Percentiles rank a stretch among this genome's conserved stretches.
phyloP scores from a whole-genome alignment of 202 grass and related monocot species.

The Schoenoplectus triqueter region DNA sequence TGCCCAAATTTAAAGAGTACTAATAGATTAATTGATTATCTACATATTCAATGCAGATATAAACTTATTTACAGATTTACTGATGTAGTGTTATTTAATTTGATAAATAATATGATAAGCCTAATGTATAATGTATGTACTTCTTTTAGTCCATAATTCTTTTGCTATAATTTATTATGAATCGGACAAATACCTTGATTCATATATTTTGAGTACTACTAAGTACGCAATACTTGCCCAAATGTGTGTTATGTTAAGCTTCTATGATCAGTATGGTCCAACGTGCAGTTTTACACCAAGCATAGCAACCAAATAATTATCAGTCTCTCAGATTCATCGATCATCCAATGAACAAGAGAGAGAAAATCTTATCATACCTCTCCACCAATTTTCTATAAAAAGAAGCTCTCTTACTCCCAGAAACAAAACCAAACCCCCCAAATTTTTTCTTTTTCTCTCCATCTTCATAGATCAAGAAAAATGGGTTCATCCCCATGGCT shows the following conservation, averaged over 20 bases:
- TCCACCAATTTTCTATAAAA: constrained; percentile 41
- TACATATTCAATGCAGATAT: too few relatives aligned
- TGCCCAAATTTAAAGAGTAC: too few relatives aligned
- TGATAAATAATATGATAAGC: too few relatives aligned
- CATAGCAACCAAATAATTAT: not conserved
- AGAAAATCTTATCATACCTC: constrained; percentile 35
- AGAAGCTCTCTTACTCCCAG: not conserved
- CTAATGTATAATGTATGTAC: too few relatives aligned
- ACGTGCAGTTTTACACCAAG: constrained; percentile 15
- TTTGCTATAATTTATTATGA: not conserved
- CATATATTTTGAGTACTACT: not conserved
- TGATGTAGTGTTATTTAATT: too few relatives aligned
- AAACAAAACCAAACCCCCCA: constrained; percentile 7
- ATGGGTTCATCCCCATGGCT: constrained; percentile 45
- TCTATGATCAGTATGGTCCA: not conserved
- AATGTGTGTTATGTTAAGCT: not conserved
- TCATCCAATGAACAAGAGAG: constrained; percentile 24
- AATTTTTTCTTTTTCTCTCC: not conserved
- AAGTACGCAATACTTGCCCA: not conserved
- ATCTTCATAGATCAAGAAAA: constrained; percentile 25
- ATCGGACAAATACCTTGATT: not conserved
- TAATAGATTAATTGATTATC: too few relatives aligned
- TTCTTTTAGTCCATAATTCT: too few relatives aligned
- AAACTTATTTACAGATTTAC: too few relatives aligned
- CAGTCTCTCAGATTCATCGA: constrained; percentile 6